These are phyloP conservation scores for Exophiala phaeomuriformis DNA, from an alignment of 2,329 filamentous ascomycete genomes.

Conservation along the genomic window DNA sequence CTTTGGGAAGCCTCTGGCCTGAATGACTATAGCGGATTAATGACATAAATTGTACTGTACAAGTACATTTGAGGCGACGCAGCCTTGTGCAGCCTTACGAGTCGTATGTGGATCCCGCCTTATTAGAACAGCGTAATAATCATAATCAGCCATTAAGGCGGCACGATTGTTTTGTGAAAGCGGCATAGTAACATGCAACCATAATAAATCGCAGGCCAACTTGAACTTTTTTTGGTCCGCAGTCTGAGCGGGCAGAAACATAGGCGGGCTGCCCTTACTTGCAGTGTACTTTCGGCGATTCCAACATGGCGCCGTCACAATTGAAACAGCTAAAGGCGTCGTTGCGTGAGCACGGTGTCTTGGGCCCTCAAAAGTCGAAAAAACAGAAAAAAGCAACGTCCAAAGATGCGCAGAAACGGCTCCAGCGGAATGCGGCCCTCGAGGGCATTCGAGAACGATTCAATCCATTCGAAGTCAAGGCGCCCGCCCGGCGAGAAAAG, in stretches of 20 bases:
- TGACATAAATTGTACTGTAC: neutral
- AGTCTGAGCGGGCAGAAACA: no score
- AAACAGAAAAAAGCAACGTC: conserved; percentile 77
- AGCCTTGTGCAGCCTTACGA: no score
- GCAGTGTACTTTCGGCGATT: no score
- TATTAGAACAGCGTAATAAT: no score
- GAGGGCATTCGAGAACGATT: conserved; percentile 87
- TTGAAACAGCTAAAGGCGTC: conserved; percentile 92
- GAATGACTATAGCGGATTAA: neutral
- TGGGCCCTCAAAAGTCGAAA: conserved; percentile 87
- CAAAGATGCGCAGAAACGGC: conserved; percentile 64
- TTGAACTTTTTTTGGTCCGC: no score
- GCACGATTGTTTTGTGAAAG: no score
- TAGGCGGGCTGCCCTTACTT: no score
- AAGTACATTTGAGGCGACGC: no score
- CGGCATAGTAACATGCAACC: no score
- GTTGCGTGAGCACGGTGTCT: conserved; percentile 78
- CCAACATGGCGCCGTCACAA: conserved; percentile 82
- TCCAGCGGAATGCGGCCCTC: conserved; percentile 69
- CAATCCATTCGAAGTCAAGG: conserved; percentile 95
- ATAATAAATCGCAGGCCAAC: no score
- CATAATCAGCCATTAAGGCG: no score
- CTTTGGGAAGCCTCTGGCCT: conserved; percentile 1
- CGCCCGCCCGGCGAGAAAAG: conserved; percentile 67
- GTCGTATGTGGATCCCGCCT: no score